These are phyloP conservation scores for Debaryomyces fabryi DNA, from an alignment of 1,139 yeast genomes.

Conservation along the genomic window DNA sequence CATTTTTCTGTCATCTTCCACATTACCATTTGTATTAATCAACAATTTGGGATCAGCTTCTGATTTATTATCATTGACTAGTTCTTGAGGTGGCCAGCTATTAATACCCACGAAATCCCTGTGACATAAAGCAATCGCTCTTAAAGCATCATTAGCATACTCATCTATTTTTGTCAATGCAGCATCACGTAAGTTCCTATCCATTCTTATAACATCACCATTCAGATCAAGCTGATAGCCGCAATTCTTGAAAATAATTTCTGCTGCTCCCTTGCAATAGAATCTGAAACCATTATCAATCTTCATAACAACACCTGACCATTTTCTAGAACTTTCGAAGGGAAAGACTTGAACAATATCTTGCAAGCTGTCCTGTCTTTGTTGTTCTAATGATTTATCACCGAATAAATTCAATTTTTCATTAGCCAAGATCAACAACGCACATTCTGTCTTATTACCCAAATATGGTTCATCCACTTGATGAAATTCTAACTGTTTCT, in stretches of 20 bases:
- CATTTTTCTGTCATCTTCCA: conserved; percentile 31
- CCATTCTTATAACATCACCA: conserved; percentile 25
- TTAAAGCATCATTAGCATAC: conserved; percentile 75
- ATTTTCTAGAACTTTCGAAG: conserved; percentile 89
- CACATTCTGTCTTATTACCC: conserved; percentile 95
- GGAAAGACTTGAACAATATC: conserved; percentile 75
- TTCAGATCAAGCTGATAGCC: conserved; percentile 30
- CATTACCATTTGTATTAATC: conserved; percentile 28
- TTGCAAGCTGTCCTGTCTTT: conserved; percentile 38
- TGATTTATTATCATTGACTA: conserved; percentile 27
- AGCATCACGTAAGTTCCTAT: conserved; percentile 35
- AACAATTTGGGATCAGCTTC: conserved; percentile 54
- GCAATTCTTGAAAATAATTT: conserved; percentile 71
- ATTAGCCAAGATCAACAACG: conserved; percentile 71
- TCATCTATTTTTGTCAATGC: conserved; percentile 53
- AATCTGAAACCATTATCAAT: conserved; percentile 57
- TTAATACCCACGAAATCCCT: conserved; percentile 55
- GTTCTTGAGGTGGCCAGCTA: conserved; percentile 68
- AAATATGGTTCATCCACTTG: conserved; percentile 60
- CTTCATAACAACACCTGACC: conserved; percentile 80
- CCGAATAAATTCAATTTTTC: conserved; percentile 53
- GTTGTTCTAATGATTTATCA: conserved; percentile 37
- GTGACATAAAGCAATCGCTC: conserved; percentile 86
- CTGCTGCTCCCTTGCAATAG: conserved; percentile 93
- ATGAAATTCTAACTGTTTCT: conserved; percentile 24